A percentile compares a stretch with the other conserved stretches of the same genome.
These are phyloP conservation scores for Lipomyces kockii DNA, from an alignment of 805 yeast genomes.

Conservation along the genomic window DNA sequence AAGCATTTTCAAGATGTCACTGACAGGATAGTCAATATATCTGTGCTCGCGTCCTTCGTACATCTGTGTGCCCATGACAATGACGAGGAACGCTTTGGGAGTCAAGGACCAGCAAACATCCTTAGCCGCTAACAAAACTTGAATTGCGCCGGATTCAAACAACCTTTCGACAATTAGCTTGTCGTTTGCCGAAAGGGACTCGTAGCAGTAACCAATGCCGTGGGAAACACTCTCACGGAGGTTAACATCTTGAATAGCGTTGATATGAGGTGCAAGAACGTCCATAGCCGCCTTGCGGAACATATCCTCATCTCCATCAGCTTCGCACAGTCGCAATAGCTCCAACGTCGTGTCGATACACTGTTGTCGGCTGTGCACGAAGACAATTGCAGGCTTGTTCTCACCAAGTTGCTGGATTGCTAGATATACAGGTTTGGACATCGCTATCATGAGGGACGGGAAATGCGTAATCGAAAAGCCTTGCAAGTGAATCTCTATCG, in stretches of 20 bases:
- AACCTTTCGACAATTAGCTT: slow-evolving; percentile 58
- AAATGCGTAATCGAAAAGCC: slow-evolving; percentile 53
- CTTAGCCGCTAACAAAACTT: slow-evolving; percentile 63
- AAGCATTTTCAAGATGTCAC: slow-evolving; percentile 43
- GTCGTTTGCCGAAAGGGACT: slow-evolving; percentile 62
- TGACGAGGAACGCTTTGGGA: slow-evolving; percentile 60
- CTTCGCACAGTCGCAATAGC: slow-evolving; percentile 48
- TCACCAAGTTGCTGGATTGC: slow-evolving; percentile 48
- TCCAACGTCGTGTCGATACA: slow-evolving; percentile 59
- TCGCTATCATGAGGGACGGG: slow-evolving; percentile 57
- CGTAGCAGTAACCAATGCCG: slow-evolving; percentile 71
- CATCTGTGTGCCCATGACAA: slow-evolving; percentile 71
- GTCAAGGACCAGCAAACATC: slow-evolving; percentile 55
- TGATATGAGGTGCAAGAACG: slow-evolving; percentile 50
- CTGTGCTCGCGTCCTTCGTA: slow-evolving; percentile 78
- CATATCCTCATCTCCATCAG: slow-evolving; percentile 46
- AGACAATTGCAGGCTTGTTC: slow-evolving; percentile 52
- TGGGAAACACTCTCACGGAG: slow-evolving; percentile 52
- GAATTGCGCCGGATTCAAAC: slow-evolving; percentile 55
- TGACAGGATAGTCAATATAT: slow-evolving; percentile 66
- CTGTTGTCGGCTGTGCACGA: slow-evolving; percentile 60
- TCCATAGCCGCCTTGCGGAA: slow-evolving; percentile 51
- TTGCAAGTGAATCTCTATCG: slow-evolving; percentile 62
- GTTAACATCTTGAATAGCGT: slow-evolving; percentile 53
- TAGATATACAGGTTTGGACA: slow-evolving; percentile 56